Evolutionary conservation across 805 yeast species (phyloP), one percentile per base, ranked within the genome.

Genomic region (Ogataea nitratoaversa): DNA sequence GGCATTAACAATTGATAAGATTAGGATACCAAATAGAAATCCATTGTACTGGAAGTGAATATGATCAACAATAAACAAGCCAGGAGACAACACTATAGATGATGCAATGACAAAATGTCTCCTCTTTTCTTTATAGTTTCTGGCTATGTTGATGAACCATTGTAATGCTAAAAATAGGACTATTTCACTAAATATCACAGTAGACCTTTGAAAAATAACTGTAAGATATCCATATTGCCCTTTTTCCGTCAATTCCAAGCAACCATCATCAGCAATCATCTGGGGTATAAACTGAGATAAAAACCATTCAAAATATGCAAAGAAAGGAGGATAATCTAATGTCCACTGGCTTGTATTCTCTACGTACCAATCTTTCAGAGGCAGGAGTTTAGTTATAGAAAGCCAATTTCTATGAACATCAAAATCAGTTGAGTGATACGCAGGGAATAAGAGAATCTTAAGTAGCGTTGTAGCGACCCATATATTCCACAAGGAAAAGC

Each of bases 351-450:
- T 75, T 0, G 87, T 78, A 34, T 70, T 62, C 48, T 93, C 96
- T 31, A 71, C 59, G 58, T 93, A 93, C 99, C 99, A 93, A 40
- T 83, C 59, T 13, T 65, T 64, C 14, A 90, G 36, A 0, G 97
- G 97, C 16, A 90, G 63, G 5, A 72, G 71, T 52, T 79, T 66
- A 1, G 98, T 91, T 36, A 93, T 82, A 0, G 99, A 95, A 17
- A 93, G 72, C 99, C 99, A 93, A 57, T 93, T 93, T 43, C 99
- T 70, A 62, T 93, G 99, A 19, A 93, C 99, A 59, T 93, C 99
- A 54, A 93, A 91, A 61, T 93, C 99, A 1, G 98, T 93, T 11
- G 97, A 90, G 50, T 78, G 89, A 62, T 91, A 93, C 1, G 91
- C 88, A 7, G 84, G 81, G 39, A 79, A 74, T n/a, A 84, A 65